Evolutionary conservation across 495 filamentous ascomycete species (phyloP), one percentile per base, ranked within the genome.

Genomic region (Podospora pseudoanserina): DNA sequence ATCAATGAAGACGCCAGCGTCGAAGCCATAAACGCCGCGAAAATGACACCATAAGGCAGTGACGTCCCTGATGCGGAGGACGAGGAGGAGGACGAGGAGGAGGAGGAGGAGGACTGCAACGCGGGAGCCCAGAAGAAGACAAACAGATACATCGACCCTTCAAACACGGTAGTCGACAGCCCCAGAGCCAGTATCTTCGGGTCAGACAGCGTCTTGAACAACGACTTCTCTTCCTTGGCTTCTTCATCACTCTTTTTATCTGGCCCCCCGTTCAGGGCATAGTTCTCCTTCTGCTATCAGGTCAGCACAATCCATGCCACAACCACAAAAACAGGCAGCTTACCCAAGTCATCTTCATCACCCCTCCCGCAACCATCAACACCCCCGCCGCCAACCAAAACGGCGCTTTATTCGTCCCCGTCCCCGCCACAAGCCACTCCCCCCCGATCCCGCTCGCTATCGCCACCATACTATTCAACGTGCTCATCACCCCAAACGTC

Each of bases 141-240:
- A 65, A 85, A 87, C 18, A 87, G 80, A 72, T 86, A 87, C 83
- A 87, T 86, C 3, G 84, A 85, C 7, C 84, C 83, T 68, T 88
- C 84, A 70, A 86, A 86, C 70, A 83, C 78, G 58, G 82, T 83
- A 3, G 84, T 83, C 13, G 81, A 79, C 27, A 86, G 71, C 5
- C 76, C 79, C 18, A 87, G 78, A 3, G 80, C 74, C 26, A 83
- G 67, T 7, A 85, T 75, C 23, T 76, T 74, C n/a, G 80, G 81
- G 66, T 79, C 74, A 62, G 67, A 72, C 34, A 78, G 59, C 27
- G 70, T 65, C 3, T 67, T 32, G 65, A 72, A 73, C 4, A 78
- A 23, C 15, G 65, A 71, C 64, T 72, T 73, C 15, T 66, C 57
- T 3, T 63, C 56, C 56, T 67, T 66, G 26, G 60, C 54, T 7